Conservation (phyloP, 1,284 basidiomycete species). For the Cutaneotrichosporon spelunceum region DNA sequence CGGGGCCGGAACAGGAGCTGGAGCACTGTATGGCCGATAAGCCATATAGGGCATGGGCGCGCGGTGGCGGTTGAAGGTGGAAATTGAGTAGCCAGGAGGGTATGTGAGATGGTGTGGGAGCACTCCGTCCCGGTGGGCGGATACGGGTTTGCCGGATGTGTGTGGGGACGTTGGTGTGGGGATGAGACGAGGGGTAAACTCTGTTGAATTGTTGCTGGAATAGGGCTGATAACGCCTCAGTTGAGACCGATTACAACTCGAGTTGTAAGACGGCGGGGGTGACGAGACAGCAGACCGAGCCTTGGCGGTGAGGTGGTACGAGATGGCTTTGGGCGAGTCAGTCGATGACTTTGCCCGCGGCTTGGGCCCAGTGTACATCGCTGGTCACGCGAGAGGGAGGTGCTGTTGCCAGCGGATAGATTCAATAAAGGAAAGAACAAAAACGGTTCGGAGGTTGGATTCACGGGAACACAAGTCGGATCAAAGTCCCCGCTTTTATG, state of each 20-base stretch:
- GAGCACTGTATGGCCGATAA: slow-evolving; percentile 7
- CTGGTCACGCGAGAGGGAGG: background rate
- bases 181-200: background rate
- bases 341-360: background rate
- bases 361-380: background rate
- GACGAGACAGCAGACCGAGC: background rate
- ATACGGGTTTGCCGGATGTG: background rate
- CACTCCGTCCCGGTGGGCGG: background rate
- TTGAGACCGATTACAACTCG: background rate
- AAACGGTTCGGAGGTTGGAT: background rate
- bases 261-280: background rate
- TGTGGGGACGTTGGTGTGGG: background rate
- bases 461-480: background rate
- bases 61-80: background rate
- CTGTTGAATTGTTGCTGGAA: background rate
- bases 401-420: background rate
- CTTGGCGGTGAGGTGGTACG: background rate
- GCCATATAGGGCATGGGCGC: slow-evolving; percentile 9
- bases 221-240: background rate
- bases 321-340: background rate
- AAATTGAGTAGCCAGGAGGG: background rate
- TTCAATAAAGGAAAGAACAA: background rate
- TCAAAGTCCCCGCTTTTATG: background rate
- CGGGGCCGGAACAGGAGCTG: slow-evolving; percentile 6
- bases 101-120: background rate